These are phyloP conservation scores for Actinomortierella ambigua DNA, from an alignment of 371 early-diverging fungal species.

Conservation along the genomic window DNA sequence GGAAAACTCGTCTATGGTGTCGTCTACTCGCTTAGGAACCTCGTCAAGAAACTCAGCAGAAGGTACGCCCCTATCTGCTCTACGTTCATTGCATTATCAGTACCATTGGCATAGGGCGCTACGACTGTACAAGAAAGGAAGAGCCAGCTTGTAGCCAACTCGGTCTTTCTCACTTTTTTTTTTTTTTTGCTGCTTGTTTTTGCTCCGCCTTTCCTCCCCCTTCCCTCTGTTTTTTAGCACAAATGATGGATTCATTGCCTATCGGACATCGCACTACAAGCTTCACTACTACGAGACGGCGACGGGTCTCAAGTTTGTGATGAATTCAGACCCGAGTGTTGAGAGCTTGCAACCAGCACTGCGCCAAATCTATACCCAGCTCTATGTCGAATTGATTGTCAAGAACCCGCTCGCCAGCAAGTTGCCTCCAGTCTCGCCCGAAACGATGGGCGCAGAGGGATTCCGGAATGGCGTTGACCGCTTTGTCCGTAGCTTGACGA, in stretches of 20 bases:
- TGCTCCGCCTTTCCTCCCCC: neutral
- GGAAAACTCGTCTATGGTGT: constrained; percentile 95
- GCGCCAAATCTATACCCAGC: constrained; percentile 79
- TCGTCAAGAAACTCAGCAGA: constrained; percentile 76
- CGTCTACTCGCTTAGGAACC: constrained; percentile 84
- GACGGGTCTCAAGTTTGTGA: constrained; percentile 85
- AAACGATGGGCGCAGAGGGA: constrained; percentile 72
- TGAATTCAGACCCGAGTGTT: constrained; percentile 81
- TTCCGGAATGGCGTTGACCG: constrained; percentile 71
- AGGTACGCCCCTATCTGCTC: constrained; percentile 22
- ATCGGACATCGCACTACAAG: constrained; percentile 84
- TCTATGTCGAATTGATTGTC: constrained; percentile 92
- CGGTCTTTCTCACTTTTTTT: constrained; percentile 4
- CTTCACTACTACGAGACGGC: constrained; percentile 90
- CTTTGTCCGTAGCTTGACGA: constrained; percentile 68
- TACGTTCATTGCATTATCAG: too few species aligned
- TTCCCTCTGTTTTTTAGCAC: constrained; percentile 33
- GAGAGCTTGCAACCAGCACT: constrained; percentile 71
- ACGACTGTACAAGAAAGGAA: too few species aligned
- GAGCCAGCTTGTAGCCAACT: too few species aligned
- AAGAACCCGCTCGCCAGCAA: constrained; percentile 69
- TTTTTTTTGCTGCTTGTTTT: neutral
- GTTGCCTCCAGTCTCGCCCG: constrained; percentile 42
- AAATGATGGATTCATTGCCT: constrained; percentile 78
- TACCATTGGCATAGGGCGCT: too few species aligned